Base-by-base conservation (phyloP, 208 protist species). In the Angomonas ambiguus region DNA sequence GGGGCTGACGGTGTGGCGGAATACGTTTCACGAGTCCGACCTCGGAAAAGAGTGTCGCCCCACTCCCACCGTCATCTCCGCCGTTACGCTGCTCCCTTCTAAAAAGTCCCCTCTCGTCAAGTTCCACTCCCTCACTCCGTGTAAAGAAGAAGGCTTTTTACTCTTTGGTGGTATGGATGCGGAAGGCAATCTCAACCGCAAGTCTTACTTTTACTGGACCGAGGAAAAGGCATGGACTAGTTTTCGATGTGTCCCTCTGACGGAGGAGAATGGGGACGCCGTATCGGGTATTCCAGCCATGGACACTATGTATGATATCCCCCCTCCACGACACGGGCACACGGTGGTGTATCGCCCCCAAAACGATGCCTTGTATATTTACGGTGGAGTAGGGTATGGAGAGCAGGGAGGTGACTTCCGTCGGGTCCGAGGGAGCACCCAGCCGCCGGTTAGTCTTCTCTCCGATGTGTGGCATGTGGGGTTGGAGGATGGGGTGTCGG, bases 351-450 rank as follows among this genome's bases (percentile, higher is more conserved):
- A 77, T 67, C 70, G 76, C 33, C 48, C 66, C 0, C 51, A 63
- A 2, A 71, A 76, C 51, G 69, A 59, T 34, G 71, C 65, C n/a
- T 65, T 88, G 32, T 92, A 88, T 68, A 63, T 92, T n/a, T 92
- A 84, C 58, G 85, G 85, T 42, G 85, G 85, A 31, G 69, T 78
- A 25, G 73, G 69, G 27, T 53, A 56, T 16, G 31, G 38, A n/a
- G 71, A 69, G 25, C 34, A 33, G 5, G 32, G 4, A 20, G 2
- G 51, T 20, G 42, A 24, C 41, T 13, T 41, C 16, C 20, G n/a
- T 24, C 51, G 24, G 33, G 41, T 13, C 42, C 24, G 33, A 6
- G 1, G 59, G 4, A 27, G 42, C 41, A 51, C 58, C n/a, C 35
- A 28, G 10, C 51, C 27, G 28, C 58, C 33, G 11, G 34, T 72